These are phyloP conservation scores for Lipomyces chichibuensis DNA, from an alignment of 805 yeast genomes.

Conservation along the genomic window DNA sequence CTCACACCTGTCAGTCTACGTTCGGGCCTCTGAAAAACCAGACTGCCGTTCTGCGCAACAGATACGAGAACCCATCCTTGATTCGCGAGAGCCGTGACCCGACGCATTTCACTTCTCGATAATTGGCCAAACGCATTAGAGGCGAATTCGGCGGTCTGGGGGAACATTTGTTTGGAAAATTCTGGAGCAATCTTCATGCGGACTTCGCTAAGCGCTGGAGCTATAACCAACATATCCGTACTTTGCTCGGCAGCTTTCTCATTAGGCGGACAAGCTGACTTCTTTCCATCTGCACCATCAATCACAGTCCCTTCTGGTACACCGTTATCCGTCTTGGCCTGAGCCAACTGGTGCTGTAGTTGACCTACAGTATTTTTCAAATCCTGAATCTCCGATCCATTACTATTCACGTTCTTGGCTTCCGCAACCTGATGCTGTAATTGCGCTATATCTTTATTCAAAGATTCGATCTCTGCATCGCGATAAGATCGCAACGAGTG, in stretches of 20 bases:
- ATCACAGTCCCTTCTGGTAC: too few species aligned
- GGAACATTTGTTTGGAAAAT: not conserved
- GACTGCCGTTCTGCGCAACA: not conserved
- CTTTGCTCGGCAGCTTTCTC: not conserved
- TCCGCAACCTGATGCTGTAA: too few species aligned
- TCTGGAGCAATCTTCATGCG: not conserved
- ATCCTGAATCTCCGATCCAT: not conserved
- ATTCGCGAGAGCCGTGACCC: not conserved
- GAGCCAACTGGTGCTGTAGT: too few species aligned
- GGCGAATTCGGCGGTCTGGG: not conserved
- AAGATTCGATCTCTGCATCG: not conserved
- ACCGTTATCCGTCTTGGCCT: too few species aligned
- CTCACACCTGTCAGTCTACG: not conserved
- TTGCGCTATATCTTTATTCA: not conserved
- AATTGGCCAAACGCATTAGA: not conserved
- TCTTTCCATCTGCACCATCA: not conserved
- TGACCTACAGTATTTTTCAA: not conserved
- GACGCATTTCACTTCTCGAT: not conserved
- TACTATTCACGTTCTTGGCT: not conserved
- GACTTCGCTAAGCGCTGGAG: not conserved
- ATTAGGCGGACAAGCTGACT: not conserved
- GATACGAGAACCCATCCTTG: not conserved
- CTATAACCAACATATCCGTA: not conserved
- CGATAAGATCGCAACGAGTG: not conserved
- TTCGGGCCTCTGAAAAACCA: not conserved